Conservation (phyloP, 2,329 filamentous ascomycete genomes). For the Clarireedia hainanense region DNA sequence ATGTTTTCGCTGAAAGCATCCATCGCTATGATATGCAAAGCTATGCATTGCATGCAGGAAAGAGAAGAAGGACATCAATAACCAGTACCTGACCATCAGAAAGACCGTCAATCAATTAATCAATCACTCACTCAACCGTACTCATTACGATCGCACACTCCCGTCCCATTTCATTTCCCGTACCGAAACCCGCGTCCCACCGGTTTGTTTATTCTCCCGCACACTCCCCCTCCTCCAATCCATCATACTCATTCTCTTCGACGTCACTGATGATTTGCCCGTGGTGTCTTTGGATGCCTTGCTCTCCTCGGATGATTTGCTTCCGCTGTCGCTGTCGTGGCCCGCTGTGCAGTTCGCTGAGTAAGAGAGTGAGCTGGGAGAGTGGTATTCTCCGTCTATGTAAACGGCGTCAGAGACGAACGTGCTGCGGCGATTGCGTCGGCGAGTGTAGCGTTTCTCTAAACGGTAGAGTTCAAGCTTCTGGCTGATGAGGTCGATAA, state of each 20-base stretch:
- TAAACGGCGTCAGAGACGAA: slow-evolving; percentile 87
- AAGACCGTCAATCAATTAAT: not conserved
- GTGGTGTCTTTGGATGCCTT: slow-evolving; percentile 4
- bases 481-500: slow-evolving; percentile 54
- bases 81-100: not conserved
- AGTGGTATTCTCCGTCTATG: slow-evolving; percentile 80
- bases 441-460: slow-evolving; percentile 88
- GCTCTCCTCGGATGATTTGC: slow-evolving; percentile 2
- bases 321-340: slow-evolving; percentile 2
- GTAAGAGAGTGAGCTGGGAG: not conserved
- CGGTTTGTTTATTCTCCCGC: not conserved
- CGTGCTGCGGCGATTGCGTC: slow-evolving; percentile 76
- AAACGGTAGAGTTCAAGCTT: slow-evolving; percentile 88
- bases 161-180: slow-evolving; percentile 8
- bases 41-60: slow-evolving; percentile 2
- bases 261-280: slow-evolving; percentile 4
- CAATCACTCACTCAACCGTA: not conserved
- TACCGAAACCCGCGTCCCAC: slow-evolving; percentile 1
- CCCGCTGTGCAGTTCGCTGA: slow-evolving; percentile 5
- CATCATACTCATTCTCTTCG: slow-evolving; percentile 7
- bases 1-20: slow-evolving; percentile 1
- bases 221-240: slow-evolving; percentile 6
- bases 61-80: not conserved
- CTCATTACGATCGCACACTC: slow-evolving; percentile 5
- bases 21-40: slow-evolving; percentile 1